Evolutionary conservation across 495 filamentous ascomycete genomes (phyloP).

Genomic region (Annulohypoxylon bovei): DNA sequence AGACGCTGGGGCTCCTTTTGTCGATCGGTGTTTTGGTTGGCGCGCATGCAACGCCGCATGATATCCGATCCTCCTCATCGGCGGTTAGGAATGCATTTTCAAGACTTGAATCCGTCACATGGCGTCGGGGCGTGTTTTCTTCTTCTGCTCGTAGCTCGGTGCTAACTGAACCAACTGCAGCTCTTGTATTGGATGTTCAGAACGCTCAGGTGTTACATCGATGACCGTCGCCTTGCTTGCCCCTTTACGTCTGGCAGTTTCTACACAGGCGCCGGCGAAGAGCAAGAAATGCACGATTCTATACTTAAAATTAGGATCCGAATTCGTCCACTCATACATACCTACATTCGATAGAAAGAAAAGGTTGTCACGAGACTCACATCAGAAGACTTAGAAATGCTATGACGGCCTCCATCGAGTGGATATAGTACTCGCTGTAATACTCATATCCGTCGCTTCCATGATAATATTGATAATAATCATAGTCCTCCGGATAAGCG

Average conservation of each 20-base stretch:
- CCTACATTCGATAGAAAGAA: background rate
- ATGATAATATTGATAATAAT: slow-evolving; percentile 33
- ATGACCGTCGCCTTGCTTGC: background rate
- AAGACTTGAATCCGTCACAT: background rate
- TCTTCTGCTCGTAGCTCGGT: background rate
- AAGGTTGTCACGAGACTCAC: slow-evolving; percentile 10
- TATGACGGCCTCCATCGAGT: slow-evolving; percentile 19
- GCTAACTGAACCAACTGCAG: background rate
- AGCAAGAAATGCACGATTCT: slow-evolving; percentile 49
- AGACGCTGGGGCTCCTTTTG: background rate
- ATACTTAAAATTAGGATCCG: background rate
- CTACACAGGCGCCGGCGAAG: slow-evolving; percentile 51
- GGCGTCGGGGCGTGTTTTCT: background rate
- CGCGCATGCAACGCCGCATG: slow-evolving; percentile 5
- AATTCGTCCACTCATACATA: background rate
- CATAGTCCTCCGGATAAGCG: slow-evolving; percentile 22
- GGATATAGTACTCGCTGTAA: slow-evolving; percentile 24
- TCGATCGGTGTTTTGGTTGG: slow-evolving; percentile 4
- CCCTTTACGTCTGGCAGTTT: slow-evolving; percentile 30
- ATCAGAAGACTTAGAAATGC: slow-evolving; percentile 38
- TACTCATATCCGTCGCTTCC: slow-evolving; percentile 6
- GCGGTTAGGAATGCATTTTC: background rate
- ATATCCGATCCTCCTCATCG: background rate
- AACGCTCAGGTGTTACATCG: background rate
- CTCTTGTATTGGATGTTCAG: background rate